Conservation (phyloP, 306 rosid species). For the Citrullus colocynthis region DNA sequence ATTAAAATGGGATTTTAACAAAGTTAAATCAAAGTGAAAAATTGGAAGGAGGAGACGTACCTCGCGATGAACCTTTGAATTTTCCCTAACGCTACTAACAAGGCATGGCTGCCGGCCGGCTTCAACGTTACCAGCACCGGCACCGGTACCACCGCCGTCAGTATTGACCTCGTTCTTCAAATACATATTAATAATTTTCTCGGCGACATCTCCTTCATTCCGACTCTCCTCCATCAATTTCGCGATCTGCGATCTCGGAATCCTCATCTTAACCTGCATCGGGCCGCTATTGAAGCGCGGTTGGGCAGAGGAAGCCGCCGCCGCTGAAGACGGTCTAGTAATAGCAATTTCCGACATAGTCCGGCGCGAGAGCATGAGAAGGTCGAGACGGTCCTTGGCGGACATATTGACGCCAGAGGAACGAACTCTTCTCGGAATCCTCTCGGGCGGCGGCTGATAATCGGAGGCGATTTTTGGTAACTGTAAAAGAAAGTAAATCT, state of each 20-base stretch:
- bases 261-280: conserved; percentile 44
- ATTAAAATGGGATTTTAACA: too few species aligned
- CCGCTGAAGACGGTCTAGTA: neutral
- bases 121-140: neutral
- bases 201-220: conserved; percentile 43
- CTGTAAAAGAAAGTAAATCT: conserved; percentile 46
- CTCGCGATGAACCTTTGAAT: conserved; percentile 7
- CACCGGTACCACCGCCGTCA: neutral
- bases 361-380: conserved; percentile 65
- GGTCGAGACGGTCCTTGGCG: conserved; percentile 76
- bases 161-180: neutral
- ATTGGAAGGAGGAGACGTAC: neutral
- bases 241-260: conserved; percentile 58
- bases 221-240: conserved; percentile 53
- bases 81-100: neutral
- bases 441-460: neutral
- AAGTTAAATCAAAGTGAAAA: neutral
- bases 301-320: conserved; percentile 3
- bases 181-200: conserved; percentile 30
- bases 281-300: conserved; percentile 19
- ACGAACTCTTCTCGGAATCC: conserved; percentile 32
- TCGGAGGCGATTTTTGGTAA: conserved; percentile 21
- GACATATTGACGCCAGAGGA: conserved; percentile 44
- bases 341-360: conserved; percentile 46
- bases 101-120: neutral